Conservation (phyloP, 139 green algal genomes). For the Chlorokybus atmophyticus region DNA sequence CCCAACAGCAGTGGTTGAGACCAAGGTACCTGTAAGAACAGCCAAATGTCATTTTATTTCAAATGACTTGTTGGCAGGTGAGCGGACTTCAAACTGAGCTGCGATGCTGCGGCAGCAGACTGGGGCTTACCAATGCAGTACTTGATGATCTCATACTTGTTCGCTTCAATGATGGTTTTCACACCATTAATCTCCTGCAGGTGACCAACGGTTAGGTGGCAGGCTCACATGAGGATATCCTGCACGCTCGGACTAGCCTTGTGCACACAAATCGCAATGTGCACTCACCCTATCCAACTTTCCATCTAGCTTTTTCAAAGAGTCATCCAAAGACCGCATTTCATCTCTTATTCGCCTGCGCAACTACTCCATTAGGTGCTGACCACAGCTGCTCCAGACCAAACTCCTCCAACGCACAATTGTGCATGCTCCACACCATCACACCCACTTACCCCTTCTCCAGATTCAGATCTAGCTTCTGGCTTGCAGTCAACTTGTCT, state of each 20-base stretch:
- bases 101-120: not conserved
- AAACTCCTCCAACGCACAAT: conserved; percentile 3
- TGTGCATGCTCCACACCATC: not conserved
- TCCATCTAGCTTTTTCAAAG: conserved; percentile 12
- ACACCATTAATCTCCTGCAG: conserved; percentile 26
- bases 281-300: conserved; percentile 25
- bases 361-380: not conserved
- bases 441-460: conserved; percentile 64
- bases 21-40: conserved; percentile 17
- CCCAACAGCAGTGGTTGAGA: conserved; percentile 24
- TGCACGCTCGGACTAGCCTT: not conserved
- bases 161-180: conserved; percentile 21
- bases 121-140: conserved; percentile 27
- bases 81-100: not conserved
- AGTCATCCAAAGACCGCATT: conserved; percentile 5
- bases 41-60: conserved; percentile 4
- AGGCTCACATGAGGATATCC: not conserved
- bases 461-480: conserved; percentile 85
- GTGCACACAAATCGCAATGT: not conserved
- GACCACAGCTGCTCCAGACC: not conserved
- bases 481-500: conserved; percentile 80
- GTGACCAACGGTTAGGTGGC: not conserved
- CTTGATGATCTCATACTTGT: conserved; percentile 27
- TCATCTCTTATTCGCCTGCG: conserved; percentile 24
- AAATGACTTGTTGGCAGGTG: not conserved